Evolutionary conservation across 805 yeast species (phyloP).

Genomic region (Metschnikowia continentalis): DNA sequence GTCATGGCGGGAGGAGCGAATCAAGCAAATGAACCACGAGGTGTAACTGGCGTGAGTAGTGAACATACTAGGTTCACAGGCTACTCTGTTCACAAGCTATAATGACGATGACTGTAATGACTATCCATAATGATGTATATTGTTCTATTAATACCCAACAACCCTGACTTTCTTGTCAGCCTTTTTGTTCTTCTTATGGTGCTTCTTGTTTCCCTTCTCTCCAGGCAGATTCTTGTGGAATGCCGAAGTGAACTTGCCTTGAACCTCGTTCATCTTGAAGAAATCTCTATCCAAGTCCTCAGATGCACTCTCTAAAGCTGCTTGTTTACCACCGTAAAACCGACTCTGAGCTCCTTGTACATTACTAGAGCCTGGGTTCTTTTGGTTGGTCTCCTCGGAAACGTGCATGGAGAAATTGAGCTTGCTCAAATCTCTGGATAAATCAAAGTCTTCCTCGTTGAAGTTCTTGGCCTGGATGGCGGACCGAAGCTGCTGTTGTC

Average conservation of each 20-base stretch:
- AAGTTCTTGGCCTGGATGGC: constrained; percentile 62
- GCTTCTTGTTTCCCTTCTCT: constrained; percentile 46
- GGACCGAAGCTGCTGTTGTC: constrained; percentile 63
- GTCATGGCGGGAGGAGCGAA: constrained; percentile 37
- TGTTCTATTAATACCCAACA: constrained; percentile 14
- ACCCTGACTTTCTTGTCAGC: constrained; percentile 41
- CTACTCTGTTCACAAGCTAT: background rate
- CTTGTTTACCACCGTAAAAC: constrained; percentile 78
- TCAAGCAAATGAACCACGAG: constrained; percentile 18
- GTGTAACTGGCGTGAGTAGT: background rate
- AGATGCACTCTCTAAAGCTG: constrained; percentile 72
- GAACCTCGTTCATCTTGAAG: constrained; percentile 61
- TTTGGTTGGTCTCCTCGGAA: constrained; percentile 30
- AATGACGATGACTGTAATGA: constrained; percentile 1
- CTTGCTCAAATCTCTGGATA: constrained; percentile 63
- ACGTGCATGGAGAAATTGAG: constrained; percentile 79
- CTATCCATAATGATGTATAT: background rate
- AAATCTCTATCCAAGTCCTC: constrained; percentile 84
- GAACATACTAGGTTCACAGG: background rate
- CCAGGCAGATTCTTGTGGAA: constrained; percentile 53
- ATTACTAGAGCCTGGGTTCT: constrained; percentile 22
- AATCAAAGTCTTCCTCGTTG: constrained; percentile 49
- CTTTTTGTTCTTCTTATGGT: constrained; percentile 75
- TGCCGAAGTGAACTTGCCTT: constrained; percentile 64
- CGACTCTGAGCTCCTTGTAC: constrained; percentile 39